These are phyloP conservation scores for Seminavis robusta DNA, from an alignment of 108 stramenopile genomes.

Conservation along the genomic window DNA sequence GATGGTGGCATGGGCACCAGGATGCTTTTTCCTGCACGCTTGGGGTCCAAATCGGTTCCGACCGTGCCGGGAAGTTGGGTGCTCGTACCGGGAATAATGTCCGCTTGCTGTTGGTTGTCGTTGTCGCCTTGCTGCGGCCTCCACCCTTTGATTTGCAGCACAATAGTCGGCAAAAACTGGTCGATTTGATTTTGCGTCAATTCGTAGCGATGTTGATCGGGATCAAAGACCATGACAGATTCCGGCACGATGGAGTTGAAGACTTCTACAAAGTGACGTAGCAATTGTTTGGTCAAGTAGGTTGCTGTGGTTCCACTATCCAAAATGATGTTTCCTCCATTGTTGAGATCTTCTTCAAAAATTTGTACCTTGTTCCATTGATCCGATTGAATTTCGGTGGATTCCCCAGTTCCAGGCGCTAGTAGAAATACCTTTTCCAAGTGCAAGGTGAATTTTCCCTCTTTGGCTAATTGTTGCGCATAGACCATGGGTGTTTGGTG, in stretches of 20 bases:
- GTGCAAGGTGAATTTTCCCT: slow-evolving; percentile 43
- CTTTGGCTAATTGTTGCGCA: slow-evolving; percentile 11
- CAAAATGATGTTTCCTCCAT: slow-evolving; percentile 63
- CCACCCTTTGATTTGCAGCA: slow-evolving; percentile 59
- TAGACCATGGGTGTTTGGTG: slow-evolving; percentile 81
- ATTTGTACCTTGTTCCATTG: slow-evolving; percentile 30
- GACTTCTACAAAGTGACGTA: slow-evolving; percentile 9
- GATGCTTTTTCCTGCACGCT: slow-evolving; percentile 58
- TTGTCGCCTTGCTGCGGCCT: slow-evolving; percentile 8
- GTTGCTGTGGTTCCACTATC: slow-evolving; percentile 90
- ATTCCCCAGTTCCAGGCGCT: slow-evolving; percentile 41
- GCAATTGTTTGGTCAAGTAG: slow-evolving; percentile 42
- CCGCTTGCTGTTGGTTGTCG: slow-evolving; percentile 34
- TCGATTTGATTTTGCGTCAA: slow-evolving; percentile 41
- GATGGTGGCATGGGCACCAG: slow-evolving; percentile 75
- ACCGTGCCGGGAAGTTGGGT: slow-evolving; percentile 46
- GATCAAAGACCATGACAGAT: too few species aligned
- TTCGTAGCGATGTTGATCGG: slow-evolving; percentile 15
- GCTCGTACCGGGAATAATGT: slow-evolving; percentile 40
- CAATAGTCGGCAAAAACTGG: slow-evolving; percentile 83
- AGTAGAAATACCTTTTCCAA: slow-evolving; percentile 61
- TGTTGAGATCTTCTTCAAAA: slow-evolving; percentile 12
- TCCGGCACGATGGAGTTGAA: slow-evolving; percentile 23
- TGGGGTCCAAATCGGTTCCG: slow-evolving; percentile 57
- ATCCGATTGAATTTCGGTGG: slow-evolving; percentile 1